Evolutionary conservation across 257 asterid species (phyloP).

Genomic region (Solanum virginianum): DNA sequence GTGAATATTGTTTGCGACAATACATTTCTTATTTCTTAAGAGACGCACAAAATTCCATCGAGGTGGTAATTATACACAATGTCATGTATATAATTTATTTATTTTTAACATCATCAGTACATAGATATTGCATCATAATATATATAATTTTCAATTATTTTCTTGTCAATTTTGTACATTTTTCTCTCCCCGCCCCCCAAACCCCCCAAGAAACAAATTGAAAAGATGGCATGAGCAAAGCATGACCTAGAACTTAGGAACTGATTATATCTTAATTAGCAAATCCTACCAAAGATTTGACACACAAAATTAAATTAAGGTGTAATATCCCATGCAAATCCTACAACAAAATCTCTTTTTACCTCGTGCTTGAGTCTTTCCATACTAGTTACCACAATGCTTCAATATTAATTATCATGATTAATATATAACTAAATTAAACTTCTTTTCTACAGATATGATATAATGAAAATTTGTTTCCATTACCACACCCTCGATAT

Average conservation of each 20-base stretch:
- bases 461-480: background rate
- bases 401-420: background rate
- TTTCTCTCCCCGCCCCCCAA: background rate
- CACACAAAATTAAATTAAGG: background rate
- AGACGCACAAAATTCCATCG: too few relatives aligned
- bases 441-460: background rate
- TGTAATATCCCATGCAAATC: slow-evolving; percentile 14
- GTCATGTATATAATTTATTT: background rate
- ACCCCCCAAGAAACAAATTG: background rate
- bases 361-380: background rate
- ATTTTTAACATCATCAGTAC: background rate
- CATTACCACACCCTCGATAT: too few relatives aligned
- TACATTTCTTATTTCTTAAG: too few relatives aligned
- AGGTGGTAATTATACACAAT: too few relatives aligned
- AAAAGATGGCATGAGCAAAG: slow-evolving; percentile 5
- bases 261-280: background rate
- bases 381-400: background rate
- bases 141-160: slow-evolving; percentile 41
- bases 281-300: background rate
- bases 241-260: background rate
- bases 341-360: background rate
- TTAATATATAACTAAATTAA: background rate
- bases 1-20: too few relatives aligned
- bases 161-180: slow-evolving; percentile 14
- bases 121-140: background rate